Percentiles rank a stretch among this genome's conserved stretches.
These are phyloP conservation scores for Trametes gibbosa DNA, from an alignment of 768 basidiomycete species.

Conservation along the genomic window DNA sequence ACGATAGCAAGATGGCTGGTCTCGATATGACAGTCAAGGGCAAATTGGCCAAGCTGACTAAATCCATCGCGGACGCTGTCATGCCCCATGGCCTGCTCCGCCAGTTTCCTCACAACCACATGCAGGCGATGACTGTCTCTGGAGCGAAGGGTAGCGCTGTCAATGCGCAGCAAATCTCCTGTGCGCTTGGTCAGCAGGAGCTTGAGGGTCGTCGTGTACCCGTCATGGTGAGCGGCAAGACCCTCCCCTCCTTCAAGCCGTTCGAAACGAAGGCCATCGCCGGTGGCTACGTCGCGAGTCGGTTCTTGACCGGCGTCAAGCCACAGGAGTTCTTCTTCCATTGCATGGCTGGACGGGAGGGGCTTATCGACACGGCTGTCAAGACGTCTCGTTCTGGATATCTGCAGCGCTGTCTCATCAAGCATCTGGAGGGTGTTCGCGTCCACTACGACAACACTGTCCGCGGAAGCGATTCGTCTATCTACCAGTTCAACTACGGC, in stretches of 20 bases:
- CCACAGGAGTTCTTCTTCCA: conserved; percentile 99
- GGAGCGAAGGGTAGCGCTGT: conserved; percentile 98
- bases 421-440: conserved; percentile 94
- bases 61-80: conserved; percentile 84
- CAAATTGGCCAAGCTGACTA: conserved; percentile 81
- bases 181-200: conserved; percentile 94
- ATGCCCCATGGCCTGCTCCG: conserved; percentile 86
- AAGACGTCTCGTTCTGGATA: conserved; percentile 99
- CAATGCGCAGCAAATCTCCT: conserved; percentile 98
- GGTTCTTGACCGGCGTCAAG: conserved; percentile 96
- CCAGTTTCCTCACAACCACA: conserved; percentile 96
- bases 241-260: conserved; percentile 91
- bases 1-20: conserved; percentile 96
- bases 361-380: conserved; percentile 98
- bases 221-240: conserved; percentile 99
- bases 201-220: conserved; percentile 98
- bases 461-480: conserved; percentile 87
- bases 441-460: conserved; percentile 99
- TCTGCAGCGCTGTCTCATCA: conserved; percentile 96
- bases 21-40: conserved; percentile 91
- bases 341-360: conserved; percentile 99
- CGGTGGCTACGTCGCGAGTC: conserved; percentile 96
- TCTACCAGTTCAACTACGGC: conserved; percentile 96
- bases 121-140: conserved; percentile 98
- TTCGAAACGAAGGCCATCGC: conserved; percentile 99